Conservation (phyloP, 306 rosid genomes). For the Citrullus amarus region DNA sequence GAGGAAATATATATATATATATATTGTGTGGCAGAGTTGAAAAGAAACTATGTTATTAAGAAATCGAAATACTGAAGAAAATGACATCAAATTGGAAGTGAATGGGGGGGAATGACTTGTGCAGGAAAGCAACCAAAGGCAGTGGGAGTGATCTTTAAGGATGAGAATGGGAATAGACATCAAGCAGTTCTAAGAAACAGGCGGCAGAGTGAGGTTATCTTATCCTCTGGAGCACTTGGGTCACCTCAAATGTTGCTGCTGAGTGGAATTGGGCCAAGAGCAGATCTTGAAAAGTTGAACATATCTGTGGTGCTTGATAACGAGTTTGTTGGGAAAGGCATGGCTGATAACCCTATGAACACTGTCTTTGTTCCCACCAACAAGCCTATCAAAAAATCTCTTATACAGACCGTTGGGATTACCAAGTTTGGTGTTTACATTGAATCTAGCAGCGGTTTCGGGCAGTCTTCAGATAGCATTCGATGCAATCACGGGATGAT, state of each 20-base stretch:
- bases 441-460: conserved; percentile 83
- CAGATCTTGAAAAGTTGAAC: conserved; percentile 48
- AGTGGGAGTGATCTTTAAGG: conserved; percentile 68
- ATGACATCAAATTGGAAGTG: not conserved
- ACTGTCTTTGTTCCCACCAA: conserved; percentile 58
- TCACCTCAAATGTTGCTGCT: conserved; percentile 78
- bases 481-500: conserved; percentile 84
- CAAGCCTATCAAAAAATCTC: conserved; percentile 40
- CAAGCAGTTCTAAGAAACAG: conserved; percentile 40
- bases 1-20: too few species aligned
- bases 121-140: conserved; percentile 60
- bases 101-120: not conserved
- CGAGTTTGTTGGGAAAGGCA: conserved; percentile 69
- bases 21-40: not conserved
- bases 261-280: conserved; percentile 81
- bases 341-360: conserved; percentile 96
- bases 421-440: conserved; percentile 73
- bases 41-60: not conserved
- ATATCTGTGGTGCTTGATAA: conserved; percentile 53
- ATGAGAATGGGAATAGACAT: conserved; percentile 71
- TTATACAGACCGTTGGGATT: conserved; percentile 82
- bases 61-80: not conserved
- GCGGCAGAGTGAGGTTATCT: conserved; percentile 47
- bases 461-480: conserved; percentile 73
- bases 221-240: conserved; percentile 82